A percentile compares a stretch with the other conserved stretches of the same genome.
Evolutionary conservation across 1,139 yeast genomes (phyloP).

Genomic region (Nakaseomyces kungkrabaensis): DNA sequence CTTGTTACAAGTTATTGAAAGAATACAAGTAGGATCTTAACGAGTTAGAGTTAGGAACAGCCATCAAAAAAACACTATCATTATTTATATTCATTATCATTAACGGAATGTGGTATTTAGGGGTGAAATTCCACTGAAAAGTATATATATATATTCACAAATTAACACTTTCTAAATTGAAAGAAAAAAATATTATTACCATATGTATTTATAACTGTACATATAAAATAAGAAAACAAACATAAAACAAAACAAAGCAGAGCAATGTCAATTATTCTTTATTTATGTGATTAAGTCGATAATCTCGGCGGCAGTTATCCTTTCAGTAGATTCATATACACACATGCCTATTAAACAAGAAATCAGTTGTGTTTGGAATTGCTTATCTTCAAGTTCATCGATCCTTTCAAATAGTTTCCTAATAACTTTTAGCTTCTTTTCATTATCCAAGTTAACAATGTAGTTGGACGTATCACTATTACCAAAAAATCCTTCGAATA

Average conservation of each 20-base stretch:
- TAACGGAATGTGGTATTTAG: background rate
- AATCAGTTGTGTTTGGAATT: slow-evolving; percentile 13
- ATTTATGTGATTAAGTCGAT: slow-evolving; percentile 9
- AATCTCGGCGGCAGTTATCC: slow-evolving; percentile 25
- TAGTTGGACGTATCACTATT: slow-evolving; percentile 3
- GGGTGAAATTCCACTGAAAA: background rate
- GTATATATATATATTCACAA: slow-evolving; percentile 1
- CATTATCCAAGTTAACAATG: background rate
- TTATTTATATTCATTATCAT: background rate
- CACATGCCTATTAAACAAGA: slow-evolving; percentile 28
- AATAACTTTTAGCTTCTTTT: background rate
- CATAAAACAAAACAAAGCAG: background rate
- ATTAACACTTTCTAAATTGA: no score
- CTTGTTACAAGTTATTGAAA: slow-evolving; percentile 32
- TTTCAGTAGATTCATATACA: slow-evolving; percentile 29
- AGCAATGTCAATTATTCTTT: background rate
- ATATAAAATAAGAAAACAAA: background rate
- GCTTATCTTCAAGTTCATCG: slow-evolving; percentile 15
- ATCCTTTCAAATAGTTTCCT: slow-evolving; percentile 15
- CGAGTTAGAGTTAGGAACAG: background rate
- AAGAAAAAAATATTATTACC: background rate
- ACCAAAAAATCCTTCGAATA: slow-evolving; percentile 31
- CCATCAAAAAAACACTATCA: background rate
- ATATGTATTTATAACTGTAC: background rate
- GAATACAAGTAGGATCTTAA: background rate